phyloP scores from a whole-genome alignment of 106 monocot species.

The Narthecium ossifragum region DNA sequence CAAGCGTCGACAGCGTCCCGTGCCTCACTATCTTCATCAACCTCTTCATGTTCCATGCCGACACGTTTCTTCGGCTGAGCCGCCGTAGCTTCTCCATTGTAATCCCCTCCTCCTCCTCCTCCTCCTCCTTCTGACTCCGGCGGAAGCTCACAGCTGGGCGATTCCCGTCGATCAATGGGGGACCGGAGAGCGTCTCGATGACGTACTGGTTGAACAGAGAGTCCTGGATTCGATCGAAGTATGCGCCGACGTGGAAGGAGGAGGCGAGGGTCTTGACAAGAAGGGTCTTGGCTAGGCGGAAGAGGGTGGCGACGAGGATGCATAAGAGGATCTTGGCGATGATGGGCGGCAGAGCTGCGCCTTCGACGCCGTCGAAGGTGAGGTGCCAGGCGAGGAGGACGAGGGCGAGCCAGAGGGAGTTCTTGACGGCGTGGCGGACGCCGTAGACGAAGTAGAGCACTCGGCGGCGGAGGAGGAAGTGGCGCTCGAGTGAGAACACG shows the following conservation, averaged over 20 bases:
- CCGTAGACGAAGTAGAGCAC: slow-evolving; percentile 92
- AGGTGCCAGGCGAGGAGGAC: slow-evolving; percentile 64
- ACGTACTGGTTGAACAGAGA: slow-evolving; percentile 85
- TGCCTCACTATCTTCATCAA: slow-evolving; percentile 67
- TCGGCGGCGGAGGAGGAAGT: slow-evolving; percentile 59
- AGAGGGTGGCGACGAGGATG: slow-evolving; percentile 53
- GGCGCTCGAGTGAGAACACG: slow-evolving; percentile 70
- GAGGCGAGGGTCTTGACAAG: slow-evolving; percentile 76
- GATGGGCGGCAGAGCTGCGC: slow-evolving; percentile 31
- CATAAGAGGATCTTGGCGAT: slow-evolving; percentile 65
- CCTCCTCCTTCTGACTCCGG: too few species aligned
- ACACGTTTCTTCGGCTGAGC: slow-evolving; percentile 76
- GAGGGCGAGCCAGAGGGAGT: slow-evolving; percentile 73
- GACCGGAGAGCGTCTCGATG: slow-evolving; percentile 79
- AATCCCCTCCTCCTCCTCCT: slow-evolving; percentile 37
- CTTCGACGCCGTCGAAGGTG: slow-evolving; percentile 50
- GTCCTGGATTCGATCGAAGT: slow-evolving; percentile 90
- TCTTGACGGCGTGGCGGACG: slow-evolving; percentile 60
- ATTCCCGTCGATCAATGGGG: slow-evolving; percentile 43
- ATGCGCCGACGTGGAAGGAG: slow-evolving; percentile 84
- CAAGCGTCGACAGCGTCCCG: slow-evolving; percentile 55
- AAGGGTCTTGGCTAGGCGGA: slow-evolving; percentile 71
- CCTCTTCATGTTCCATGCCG: slow-evolving; percentile 91
- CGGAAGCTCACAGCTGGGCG: slow-evolving; percentile 8
- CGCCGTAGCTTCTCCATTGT: slow-evolving; percentile 57